Evolutionary conservation across 768 basidiomycete species (phyloP), one percentile per base, ranked within the genome.

Genomic region (Psilocybe cyanescens): DNA sequence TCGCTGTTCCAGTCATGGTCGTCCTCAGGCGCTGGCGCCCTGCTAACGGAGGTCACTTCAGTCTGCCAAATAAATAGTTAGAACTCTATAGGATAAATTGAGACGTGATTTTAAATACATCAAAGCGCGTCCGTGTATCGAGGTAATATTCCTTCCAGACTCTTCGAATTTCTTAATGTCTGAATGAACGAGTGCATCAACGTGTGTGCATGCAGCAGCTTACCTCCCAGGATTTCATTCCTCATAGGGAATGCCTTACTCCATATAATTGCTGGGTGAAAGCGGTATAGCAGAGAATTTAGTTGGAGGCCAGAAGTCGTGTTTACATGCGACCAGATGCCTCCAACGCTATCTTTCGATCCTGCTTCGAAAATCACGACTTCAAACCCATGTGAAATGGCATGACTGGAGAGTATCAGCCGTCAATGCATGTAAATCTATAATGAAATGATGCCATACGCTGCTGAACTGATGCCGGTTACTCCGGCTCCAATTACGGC

Each of bases 321-420:
- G 67, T 84, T 86, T 44, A 83, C 83, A 37, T 79, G 74, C 0
- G 81, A 72, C 83, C 83, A 85, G 31, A 85, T 81, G 0, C 83
- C 83, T 31, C 83, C 84, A n/a, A 78, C 57, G 14, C 63, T 68
- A 0, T 66, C 62, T 6, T 67, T 64, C 14, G 74, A 66, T 17
- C 59, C 62, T n/a, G 69, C 71, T 66, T 84, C 83, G 65, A 76
- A 83, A 2, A 85, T 76, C 28, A 81, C 78, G 9, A 84, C 83
- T 33, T 85, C 82, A 60, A 85, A 84, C 16, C 81, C 80, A 61
- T 84, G 82, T 0, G 81, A 76, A 28, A 83, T 76, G 30, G 76
- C 76, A 62, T 84, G 60, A 11, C 60, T 61, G 24, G 24, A 24
- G 24, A 24, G 24, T 24, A 24, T 24, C 24, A 24, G 24, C 2